Base-by-base conservation (phyloP, 2,329 filamentous ascomycete genomes). In the Polychaeton citri region DNA sequence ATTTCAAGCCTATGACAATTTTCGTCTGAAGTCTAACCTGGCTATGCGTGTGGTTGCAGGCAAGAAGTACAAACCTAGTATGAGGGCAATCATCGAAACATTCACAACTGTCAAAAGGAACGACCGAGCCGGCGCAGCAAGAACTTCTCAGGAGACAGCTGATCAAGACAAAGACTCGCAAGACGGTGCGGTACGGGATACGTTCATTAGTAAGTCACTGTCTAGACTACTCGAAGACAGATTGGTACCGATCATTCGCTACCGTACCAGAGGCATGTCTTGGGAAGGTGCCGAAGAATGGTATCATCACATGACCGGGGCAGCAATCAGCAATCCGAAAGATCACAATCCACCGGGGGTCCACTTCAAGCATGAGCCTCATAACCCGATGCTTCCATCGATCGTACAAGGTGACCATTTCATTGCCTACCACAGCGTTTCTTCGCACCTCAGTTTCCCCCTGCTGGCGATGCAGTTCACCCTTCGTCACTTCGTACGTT, bases 401-500 rank as follows among this genome's bases (percentile, higher is more conserved):
- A 46, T 75, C 12, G 60, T 74, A 6, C 61, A 55, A 12, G 56
- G 55, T 8, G 74, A 77, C 41, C 69, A 75, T 47, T 56, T 74
- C 17, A 26, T 18, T 6, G 12, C 32, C 31, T 24, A 28, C 43
- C 40, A 2, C 53, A 61, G 26, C 3, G 30, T 41, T 1, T 34
- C 36, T 2, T 32, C 49, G 2, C 47, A 57, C 32, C 24, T 28
- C 24, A 76, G 72, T 2, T 63, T 78, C 21, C 72, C 72, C 5
- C 57, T 76, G 3, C 55, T 74, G 2, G 66, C 65, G 2, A 82
- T 84, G 68, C 81, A 92, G 44, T 90, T 87, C 46, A 68, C 76
- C 0, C 63, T 93, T 18, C 76, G 79, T 1, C 81, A 86, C 48
- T 75, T 94, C 40, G 71, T 81, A 6, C 77, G 75, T 39, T 94